Conservation (phyloP, 345 rosid species). For the Pistacia atlantica region DNA sequence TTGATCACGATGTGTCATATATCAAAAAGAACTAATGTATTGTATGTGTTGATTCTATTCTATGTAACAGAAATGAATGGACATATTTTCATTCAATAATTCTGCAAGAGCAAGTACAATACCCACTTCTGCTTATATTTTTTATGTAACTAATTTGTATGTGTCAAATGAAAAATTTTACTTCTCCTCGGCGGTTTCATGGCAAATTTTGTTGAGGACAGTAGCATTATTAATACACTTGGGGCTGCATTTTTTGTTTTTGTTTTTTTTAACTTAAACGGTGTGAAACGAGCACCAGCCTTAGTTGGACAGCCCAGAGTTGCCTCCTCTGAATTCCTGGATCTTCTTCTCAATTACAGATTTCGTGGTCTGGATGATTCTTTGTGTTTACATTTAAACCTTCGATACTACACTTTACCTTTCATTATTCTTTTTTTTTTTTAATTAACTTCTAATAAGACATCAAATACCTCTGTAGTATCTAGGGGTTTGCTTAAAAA, state of each 20-base stretch:
- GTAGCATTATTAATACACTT: not conserved
- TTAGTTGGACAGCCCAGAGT: no score
- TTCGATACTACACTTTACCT: not conserved
- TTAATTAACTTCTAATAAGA: not conserved
- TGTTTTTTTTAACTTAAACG: not conserved
- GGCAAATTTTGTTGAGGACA: no score
- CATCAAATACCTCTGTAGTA: not conserved
- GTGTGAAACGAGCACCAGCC: not conserved
- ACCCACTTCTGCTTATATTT: not conserved
- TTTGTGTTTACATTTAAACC: not conserved
- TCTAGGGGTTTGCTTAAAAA: not conserved
- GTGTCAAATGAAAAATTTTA: not conserved
- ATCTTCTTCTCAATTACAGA: not conserved
- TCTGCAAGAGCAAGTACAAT: not conserved
- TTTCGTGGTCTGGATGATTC: not conserved
- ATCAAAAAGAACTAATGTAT: constrained; percentile 2
- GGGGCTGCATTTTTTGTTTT: not conserved
- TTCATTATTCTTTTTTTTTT: not conserved
- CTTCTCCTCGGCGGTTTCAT: not conserved
- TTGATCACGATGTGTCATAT: not conserved
- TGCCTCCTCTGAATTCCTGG: not conserved
- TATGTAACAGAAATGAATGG: not conserved
- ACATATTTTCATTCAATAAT: not conserved
- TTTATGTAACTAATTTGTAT: not conserved
- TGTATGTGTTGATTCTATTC: not conserved